A percentile compares a stretch with the other conserved stretches of the same genome.
Evolutionary conservation across 257 asterid genomes (phyloP).

Genomic region (Solanum lycopersicoides): DNA sequence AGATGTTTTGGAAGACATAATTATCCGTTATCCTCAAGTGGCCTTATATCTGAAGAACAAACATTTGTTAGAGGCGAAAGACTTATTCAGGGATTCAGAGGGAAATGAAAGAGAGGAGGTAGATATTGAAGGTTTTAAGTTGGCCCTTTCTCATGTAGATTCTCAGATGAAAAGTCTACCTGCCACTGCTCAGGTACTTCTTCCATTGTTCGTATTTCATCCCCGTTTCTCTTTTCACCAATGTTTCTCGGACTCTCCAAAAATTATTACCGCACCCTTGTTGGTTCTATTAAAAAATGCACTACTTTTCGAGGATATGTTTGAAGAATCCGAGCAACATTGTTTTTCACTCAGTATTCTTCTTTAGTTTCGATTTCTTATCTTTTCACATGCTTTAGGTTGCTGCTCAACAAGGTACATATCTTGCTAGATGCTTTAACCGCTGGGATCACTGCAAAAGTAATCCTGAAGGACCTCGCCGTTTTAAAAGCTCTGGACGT

Average conservation of each 20-base stretch:
- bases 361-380: not conserved
- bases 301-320: not conserved
- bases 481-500: slow-evolving; percentile 87
- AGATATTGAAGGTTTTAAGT: slow-evolving; percentile 65
- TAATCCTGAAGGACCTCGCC: slow-evolving; percentile 87
- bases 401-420: slow-evolving; percentile 93
- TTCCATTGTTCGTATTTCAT: not conserved
- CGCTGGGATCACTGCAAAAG: slow-evolving; percentile 77
- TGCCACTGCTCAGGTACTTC: slow-evolving; percentile 86
- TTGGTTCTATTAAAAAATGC: not conserved
- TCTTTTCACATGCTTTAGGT: slow-evolving; percentile 33
- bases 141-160: slow-evolving; percentile 82
- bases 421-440: slow-evolving; percentile 88
- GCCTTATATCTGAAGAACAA: slow-evolving; percentile 59
- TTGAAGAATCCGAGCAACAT: not conserved
- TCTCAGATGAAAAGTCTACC: slow-evolving; percentile 91
- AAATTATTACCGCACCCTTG: not conserved
- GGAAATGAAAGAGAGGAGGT: slow-evolving; percentile 71
- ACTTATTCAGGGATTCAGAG: slow-evolving; percentile 53
- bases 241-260: not conserved
- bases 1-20: slow-evolving; percentile 68
- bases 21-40: slow-evolving; percentile 87
- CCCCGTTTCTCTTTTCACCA: not conserved
- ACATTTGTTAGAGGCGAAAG: slow-evolving; percentile 39
- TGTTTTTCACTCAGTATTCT: not conserved